Percentiles rank a stretch among this genome's conserved stretches.
Conservation (phyloP, 2,329 filamentous ascomycete genomes). For the Fusarium continuum region DNA sequence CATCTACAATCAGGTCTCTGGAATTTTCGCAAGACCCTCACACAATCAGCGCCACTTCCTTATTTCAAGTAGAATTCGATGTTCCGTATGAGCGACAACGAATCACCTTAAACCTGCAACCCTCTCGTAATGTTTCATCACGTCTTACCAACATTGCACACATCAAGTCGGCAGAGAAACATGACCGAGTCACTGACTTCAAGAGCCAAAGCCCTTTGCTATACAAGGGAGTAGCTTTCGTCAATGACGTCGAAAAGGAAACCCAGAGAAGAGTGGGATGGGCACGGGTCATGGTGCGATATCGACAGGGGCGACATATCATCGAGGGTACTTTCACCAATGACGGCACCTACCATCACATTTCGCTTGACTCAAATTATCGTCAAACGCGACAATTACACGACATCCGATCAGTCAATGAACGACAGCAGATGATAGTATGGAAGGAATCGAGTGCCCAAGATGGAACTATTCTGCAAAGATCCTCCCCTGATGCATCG, state of each 20-base stretch:
- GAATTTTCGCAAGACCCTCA: conserved; percentile 9
- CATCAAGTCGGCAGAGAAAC: not conserved
- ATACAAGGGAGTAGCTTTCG: conserved; percentile 20
- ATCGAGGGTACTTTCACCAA: conserved; percentile 36
- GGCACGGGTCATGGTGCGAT: conserved; percentile 28
- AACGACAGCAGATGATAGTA: conserved; percentile 14
- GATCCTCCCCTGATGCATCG: not conserved
- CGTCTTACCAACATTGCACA: conserved; percentile 20
- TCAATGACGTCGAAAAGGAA: not conserved
- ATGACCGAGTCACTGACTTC: not conserved
- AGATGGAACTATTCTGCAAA: not conserved
- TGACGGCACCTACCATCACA: conserved; percentile 18
- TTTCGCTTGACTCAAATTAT: conserved; percentile 27
- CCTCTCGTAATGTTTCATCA: conserved; percentile 21
- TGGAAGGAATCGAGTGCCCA: conserved; percentile 16
- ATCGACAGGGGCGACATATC: not conserved
- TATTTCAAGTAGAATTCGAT: conserved; percentile 25
- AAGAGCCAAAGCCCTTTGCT: not conserved
- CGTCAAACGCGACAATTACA: not conserved
- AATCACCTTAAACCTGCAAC: conserved; percentile 22
- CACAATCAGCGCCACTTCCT: not conserved
- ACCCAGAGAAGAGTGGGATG: conserved; percentile 15
- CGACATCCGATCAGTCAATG: not conserved
- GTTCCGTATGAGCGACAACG: conserved; percentile 1
- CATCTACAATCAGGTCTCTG: conserved; percentile 13